Evolutionary conservation across 2,329 filamentous ascomycete species (phyloP).

Genomic region (Davidsoniella australis): DNA sequence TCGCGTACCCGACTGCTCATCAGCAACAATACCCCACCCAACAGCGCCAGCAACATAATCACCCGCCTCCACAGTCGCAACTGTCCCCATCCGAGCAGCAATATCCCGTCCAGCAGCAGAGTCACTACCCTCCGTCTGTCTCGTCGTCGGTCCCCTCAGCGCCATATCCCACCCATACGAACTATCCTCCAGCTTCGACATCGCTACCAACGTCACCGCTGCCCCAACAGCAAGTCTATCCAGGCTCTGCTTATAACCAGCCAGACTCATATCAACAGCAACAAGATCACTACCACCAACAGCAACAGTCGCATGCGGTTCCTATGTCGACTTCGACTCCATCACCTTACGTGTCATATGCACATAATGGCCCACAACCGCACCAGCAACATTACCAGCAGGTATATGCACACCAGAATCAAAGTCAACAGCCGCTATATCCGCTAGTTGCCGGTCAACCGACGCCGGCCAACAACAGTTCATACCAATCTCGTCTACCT

Average conservation of each 20-base stretch:
- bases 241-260: neutral
- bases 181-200: neutral
- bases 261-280: neutral
- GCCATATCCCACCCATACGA: no score
- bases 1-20: neutral
- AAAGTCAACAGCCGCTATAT: no score
- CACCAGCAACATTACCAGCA: neutral
- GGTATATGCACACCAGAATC: no score
- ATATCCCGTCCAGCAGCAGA: no score
- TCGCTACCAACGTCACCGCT: neutral
- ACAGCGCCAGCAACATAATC: neutral
- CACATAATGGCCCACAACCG: neutral
- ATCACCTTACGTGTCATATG: no score
- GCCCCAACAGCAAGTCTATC: conserved; percentile 2
- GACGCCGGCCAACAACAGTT: neutral
- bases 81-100: neutral
- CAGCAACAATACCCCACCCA: neutral
- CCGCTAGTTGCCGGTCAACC: no score
- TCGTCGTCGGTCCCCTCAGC: neutral
- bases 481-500: neutral
- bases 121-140: neutral
- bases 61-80: neutral
- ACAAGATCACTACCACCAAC: neutral
- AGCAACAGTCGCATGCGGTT: neutral
- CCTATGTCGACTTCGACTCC: no score